A percentile compares a stretch with the other conserved stretches of the same genome.
These are phyloP conservation scores for Gomphus bonarii DNA, from an alignment of 1,284 basidiomycete genomes.

Conservation along the genomic window DNA sequence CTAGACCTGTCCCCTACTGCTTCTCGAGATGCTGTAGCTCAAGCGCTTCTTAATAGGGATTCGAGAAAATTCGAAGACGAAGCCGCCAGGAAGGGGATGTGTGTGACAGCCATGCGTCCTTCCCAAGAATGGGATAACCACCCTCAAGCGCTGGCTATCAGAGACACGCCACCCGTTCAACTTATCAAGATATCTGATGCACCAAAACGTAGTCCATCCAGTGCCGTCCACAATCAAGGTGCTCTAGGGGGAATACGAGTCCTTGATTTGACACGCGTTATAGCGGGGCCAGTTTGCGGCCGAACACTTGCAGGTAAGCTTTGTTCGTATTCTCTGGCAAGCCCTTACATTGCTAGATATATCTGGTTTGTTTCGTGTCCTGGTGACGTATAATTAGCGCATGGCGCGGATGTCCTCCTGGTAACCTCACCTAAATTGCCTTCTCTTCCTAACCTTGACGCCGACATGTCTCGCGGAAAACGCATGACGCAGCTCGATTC, in stretches of 20 bases:
- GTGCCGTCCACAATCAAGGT: constrained; percentile 13
- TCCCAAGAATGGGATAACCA: constrained; percentile 42
- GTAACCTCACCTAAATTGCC: constrained; percentile 50
- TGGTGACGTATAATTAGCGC: constrained; percentile 25
- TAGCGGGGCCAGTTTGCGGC: constrained; percentile 49
- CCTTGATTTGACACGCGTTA: constrained; percentile 47
- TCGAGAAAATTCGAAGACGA: constrained; percentile 41
- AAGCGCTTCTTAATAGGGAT: constrained; percentile 33
- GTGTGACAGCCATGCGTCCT: constrained; percentile 41
- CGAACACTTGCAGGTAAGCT: constrained; percentile 44
- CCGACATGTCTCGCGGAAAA: constrained; percentile 57
- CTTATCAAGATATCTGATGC: constrained; percentile 40
- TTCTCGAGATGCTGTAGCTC: constrained; percentile 30
- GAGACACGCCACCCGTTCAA: constrained; percentile 29
- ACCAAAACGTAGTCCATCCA: constrained; percentile 22
- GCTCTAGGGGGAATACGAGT: constrained; percentile 43
- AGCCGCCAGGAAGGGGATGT: constrained; percentile 37
- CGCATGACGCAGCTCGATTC: constrained; percentile 55
- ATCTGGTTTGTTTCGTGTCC: too few species aligned
- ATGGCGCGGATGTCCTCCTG: constrained; percentile 52
- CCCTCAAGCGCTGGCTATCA: constrained; percentile 34
- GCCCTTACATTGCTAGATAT: too few species aligned
- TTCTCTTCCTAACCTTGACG: constrained; percentile 41
- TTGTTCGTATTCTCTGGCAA: neutral
- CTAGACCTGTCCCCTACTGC: constrained; percentile 23